Percentiles rank a stretch among this genome's conserved stretches.
Evolutionary conservation across 2,329 filamentous ascomycete species (phyloP).

Genomic region (Microsporum canis): DNA sequence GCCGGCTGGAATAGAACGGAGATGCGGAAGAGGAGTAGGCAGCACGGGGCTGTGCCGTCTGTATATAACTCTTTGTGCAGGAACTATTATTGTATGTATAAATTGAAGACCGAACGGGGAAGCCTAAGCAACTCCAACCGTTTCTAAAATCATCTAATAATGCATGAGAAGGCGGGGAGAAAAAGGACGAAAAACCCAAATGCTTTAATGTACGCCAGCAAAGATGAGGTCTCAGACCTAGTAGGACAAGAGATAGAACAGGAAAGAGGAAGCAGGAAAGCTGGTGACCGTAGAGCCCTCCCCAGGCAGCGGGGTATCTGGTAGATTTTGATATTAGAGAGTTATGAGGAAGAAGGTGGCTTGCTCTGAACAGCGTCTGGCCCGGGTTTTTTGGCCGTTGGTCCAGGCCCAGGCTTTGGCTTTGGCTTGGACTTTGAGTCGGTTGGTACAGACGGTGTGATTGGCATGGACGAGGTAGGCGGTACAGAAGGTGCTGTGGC

Average conservation of each 20-base stretch:
- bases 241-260: not conserved
- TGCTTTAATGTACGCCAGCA: not conserved
- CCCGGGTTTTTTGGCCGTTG: not conserved
- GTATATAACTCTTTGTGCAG: not conserved
- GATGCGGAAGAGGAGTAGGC: not conserved
- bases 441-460: not conserved
- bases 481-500: not conserved
- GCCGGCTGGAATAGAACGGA: not conserved
- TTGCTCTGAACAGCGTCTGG: not conserved
- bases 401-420: not conserved
- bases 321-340: not conserved
- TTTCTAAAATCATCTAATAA: slow-evolving; percentile 2
- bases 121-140: not conserved
- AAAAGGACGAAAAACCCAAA: not conserved
- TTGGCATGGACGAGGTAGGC: not conserved
- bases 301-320: not conserved
- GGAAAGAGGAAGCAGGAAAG: not conserved
- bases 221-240: not conserved
- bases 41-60: not conserved
- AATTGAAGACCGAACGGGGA: not conserved
- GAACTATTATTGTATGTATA: not conserved
- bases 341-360: not conserved
- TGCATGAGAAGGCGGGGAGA: not conserved
- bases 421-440: not conserved
- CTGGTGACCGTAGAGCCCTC: not conserved